Percentiles rank a stretch among this genome's conserved stretches.
These are phyloP conservation scores for Backusella westeae DNA, from an alignment of 192 early-diverging fungal genomes.

Conservation along the genomic window DNA sequence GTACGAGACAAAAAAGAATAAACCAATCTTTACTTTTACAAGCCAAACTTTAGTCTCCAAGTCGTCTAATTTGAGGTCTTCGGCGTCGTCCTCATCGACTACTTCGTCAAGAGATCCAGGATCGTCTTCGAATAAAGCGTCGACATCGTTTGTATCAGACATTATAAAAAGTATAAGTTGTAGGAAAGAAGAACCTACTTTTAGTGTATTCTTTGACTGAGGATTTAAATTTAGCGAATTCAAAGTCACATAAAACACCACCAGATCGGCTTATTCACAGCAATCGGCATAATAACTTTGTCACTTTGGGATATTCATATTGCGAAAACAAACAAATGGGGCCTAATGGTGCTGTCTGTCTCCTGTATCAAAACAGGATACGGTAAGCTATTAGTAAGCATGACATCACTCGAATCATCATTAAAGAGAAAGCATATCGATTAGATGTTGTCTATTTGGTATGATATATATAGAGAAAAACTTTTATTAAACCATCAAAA, in stretches of 20 bases:
- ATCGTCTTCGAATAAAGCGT: constrained; percentile 53
- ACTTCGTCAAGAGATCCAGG: constrained; percentile 45
- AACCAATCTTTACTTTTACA: constrained; percentile 66
- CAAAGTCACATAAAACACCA: neutral
- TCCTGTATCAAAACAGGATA: too few relatives aligned
- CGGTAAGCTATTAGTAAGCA: too few relatives aligned
- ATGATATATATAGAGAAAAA: neutral
- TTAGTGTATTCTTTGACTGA: neutral
- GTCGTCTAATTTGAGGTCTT: constrained; percentile 65
- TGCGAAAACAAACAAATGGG: too few relatives aligned
- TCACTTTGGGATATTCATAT: too few relatives aligned
- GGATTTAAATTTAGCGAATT: neutral
- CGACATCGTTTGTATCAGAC: constrained; percentile 39
- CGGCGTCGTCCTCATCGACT: constrained; percentile 64
- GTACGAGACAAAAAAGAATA: neutral
- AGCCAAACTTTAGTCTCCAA: constrained; percentile 84
- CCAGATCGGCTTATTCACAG: neutral
- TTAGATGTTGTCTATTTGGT: neutral
- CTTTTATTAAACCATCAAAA: neutral
- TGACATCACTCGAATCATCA: too few relatives aligned
- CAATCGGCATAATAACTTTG: too few relatives aligned
- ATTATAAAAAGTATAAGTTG: neutral
- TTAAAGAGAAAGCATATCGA: neutral
- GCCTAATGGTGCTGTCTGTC: too few relatives aligned
- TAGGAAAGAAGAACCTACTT: neutral